Evolutionary conservation across 2,329 filamentous ascomycete species (phyloP), one percentile per base, ranked within the genome.

Genomic region (Colletotrichum sp.): DNA sequence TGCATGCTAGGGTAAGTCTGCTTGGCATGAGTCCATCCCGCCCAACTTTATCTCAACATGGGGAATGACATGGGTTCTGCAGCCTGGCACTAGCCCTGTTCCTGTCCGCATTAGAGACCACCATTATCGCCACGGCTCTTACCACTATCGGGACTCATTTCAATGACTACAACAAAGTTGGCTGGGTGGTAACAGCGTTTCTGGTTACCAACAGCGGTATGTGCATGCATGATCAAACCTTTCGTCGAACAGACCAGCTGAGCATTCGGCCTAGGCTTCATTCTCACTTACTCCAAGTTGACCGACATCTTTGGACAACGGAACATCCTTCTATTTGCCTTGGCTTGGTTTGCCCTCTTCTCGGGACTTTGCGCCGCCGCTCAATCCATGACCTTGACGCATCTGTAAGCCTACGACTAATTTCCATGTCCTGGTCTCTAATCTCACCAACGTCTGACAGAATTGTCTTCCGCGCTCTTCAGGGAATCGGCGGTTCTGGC

Each of bases 401-500:
- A 68, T 18, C 5, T 68, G 65, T 68, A 57, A 57, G 44, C n/a
- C 13, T 21, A 1, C n/a, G 2, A 6, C 59, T 10, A 1, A 2
- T 28, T 59, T 0, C n/a, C 44, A 1, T 49, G 44, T 0, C 10
- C 2, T 13, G 44, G 10, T 0, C n/a, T 49, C 44, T 21, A 0
- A 49, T 49, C 1, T 21, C n/a, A 52, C n/a, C 12, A 15, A 8
- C 1, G 1, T n/a, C 16, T 16, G 16, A 18, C 65, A 68, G 65
- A 12, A 89, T 89, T 63, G 75, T 87, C 8, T 86, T 87, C 9
- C 82, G 87, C 49, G 85, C 83, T 16, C 82, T 88, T 36, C 83
- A 83, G 72, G 87, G 87, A 24, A 78, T 84, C 26, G 86, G 86
- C 3, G 87, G 86, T 3, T 66, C 49, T 3, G 60, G 69, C 2